Percentiles rank a stretch among this genome's conserved stretches.
These are phyloP conservation scores for Aspergillus panamensis DNA, from an alignment of 495 filamentous ascomycete genomes.

Conservation along the genomic window DNA sequence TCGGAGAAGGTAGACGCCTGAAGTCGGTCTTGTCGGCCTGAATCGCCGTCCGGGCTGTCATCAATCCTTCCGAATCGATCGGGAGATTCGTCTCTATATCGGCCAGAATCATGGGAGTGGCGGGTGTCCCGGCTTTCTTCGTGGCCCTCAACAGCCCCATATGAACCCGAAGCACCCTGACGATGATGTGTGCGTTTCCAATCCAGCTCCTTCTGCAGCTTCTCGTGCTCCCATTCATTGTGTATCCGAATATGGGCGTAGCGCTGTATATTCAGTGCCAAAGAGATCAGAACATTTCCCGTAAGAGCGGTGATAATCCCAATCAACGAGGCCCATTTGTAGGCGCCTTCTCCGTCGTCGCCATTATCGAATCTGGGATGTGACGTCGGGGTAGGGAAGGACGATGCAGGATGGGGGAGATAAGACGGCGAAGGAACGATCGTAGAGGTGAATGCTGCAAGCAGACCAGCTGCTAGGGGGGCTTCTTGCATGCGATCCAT, in stretches of 20 bases:
- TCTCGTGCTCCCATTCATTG: constrained; percentile 55
- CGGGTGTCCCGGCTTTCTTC: constrained; percentile 22
- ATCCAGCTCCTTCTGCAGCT: constrained; percentile 34
- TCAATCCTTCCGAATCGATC: constrained; percentile 2
- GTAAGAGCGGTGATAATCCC: constrained; percentile 88
- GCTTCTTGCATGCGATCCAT: constrained; percentile 22
- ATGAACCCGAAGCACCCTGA: constrained; percentile 19
- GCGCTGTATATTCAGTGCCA: constrained; percentile 94
- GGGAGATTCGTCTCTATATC: constrained; percentile 32
- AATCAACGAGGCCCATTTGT: constrained; percentile 87
- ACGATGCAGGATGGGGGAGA: constrained; percentile 16
- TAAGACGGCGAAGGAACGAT: constrained; percentile 25
- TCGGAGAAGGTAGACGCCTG: constrained; percentile 40
- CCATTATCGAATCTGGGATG: constrained; percentile 28
- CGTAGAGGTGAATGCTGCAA: constrained; percentile 29
- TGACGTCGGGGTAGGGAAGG: constrained; percentile 20
- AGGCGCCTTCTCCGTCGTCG: constrained; percentile 46
- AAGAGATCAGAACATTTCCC: constrained; percentile 88
- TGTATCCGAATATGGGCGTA: constrained; percentile 86
- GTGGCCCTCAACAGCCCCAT: constrained; percentile 40
- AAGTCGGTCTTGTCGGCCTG: constrained; percentile 21
- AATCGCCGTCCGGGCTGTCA: constrained; percentile 15
- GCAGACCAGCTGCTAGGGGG: constrained; percentile 28
- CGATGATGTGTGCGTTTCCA: constrained; percentile 27
- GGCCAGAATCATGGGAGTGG: constrained; percentile 6